Base-by-base conservation (phyloP, 257 asterid genomes). In the Verbascum thapsus region DNA sequence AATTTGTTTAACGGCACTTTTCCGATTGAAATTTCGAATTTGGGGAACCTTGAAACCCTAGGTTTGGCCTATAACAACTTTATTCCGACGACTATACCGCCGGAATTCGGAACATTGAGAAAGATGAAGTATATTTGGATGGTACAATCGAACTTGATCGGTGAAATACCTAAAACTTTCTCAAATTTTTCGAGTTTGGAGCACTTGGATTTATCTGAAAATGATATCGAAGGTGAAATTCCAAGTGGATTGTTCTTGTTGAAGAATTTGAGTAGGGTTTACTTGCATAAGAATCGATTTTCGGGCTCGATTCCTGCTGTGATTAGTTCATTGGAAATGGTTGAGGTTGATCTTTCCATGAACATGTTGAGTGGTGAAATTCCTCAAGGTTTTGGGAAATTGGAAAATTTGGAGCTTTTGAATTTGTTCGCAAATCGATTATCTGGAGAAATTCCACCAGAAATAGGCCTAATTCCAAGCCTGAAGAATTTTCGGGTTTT, bases 1-100 rank as follows among this genome's bases (percentile, higher is more conserved):
- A 92, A 88, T 66, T 51, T 87, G 66, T 83, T 88, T 64, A 61
- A 81, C 5, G 95, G 96, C 4, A 77, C 85, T 11, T 85, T 78
- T 47, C 97, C 98, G 0, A 38, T 22, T 20, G 89, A 85, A 67
- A 92, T 92, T 32, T 84, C 81, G 5, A 85, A 87, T 9, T 76
- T 89, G 43, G 20, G 20, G 68, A 87, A 89, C 55, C 97, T 92
- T 43, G 89, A 78, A 50, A 1, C 2, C 15, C 80, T 92, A 32
- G 30, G 44, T 18, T 39, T 87, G 81, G 83, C 94, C 15, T 83
- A 58, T 48, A 92, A 85, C 40, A 61, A 11, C 53, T 92, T 88
- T 72, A 11, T 9, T 73, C 91, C 85, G 58, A 76, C 79, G 40
- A 63, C 5, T 1, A 58, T 88, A 10, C 96, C 97, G 30, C 68